These are phyloP conservation scores for Carex arenaria DNA, from an alignment of 202 grass and related monocot species.

Conservation along the genomic window DNA sequence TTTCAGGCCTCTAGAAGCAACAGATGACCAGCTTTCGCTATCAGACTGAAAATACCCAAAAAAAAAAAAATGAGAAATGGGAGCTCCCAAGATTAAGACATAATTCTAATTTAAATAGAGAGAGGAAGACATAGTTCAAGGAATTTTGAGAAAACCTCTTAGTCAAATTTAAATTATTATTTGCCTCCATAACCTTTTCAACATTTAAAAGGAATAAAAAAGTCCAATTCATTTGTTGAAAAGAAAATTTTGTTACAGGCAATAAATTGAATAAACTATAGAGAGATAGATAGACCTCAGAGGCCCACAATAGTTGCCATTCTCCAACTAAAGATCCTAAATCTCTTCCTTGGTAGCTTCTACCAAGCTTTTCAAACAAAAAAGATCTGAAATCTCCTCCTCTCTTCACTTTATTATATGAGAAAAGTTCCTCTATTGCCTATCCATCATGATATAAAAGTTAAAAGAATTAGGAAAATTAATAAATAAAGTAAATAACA, in stretches of 20 bases:
- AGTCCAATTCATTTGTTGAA: background rate
- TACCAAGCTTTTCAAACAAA: too few relatives aligned
- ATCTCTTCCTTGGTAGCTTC: conserved; percentile 21
- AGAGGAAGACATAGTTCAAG: background rate
- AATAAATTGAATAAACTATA: conserved; percentile 3
- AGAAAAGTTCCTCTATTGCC: conserved; percentile 60
- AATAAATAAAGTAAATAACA: background rate
- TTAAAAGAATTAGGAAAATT: conserved; percentile 18
- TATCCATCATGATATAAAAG: conserved; percentile 25
- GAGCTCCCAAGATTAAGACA: background rate
- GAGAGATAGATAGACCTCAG: conserved; percentile 16
- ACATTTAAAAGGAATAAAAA: background rate
- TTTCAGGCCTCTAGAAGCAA: conserved; percentile 61
- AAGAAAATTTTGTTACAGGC: background rate
- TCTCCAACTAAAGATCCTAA: conserved; percentile 49
- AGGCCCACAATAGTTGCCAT: conserved; percentile 91
- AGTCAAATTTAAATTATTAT: background rate
- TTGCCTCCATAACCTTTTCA: background rate
- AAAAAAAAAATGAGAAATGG: background rate
- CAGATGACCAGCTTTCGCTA: conserved; percentile 59
- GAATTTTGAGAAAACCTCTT: background rate
- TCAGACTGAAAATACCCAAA: conserved; percentile 41
- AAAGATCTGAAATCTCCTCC: conserved; percentile 43
- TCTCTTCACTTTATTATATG: conserved; percentile 29
- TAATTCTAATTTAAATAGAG: conserved; percentile 14